Base-by-base conservation (phyloP, 495 filamentous ascomycete genomes). In the Aspergillus carlsbadensis region DNA sequence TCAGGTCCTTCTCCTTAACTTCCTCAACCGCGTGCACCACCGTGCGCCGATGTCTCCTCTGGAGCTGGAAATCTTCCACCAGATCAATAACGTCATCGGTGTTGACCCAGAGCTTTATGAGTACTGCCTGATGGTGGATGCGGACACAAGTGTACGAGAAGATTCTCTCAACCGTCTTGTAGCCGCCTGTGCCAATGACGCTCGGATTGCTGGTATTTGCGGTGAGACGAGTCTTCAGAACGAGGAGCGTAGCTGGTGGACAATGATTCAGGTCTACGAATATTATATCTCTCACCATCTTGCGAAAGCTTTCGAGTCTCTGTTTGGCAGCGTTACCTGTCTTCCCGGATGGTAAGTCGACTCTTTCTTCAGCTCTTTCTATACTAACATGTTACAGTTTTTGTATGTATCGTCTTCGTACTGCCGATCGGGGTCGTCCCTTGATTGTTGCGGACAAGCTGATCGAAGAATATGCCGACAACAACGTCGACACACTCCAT, bases 191-290 rank as follows among this genome's bases (percentile, higher is more conserved):
- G 88, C 89, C 49, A 91, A 96, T 65, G 90, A 98, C 71, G 87
- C 91, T 51, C 96, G 93, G 71, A 95, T 98, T 76, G 91, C 90
- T 37, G 94, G 94, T 62, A 96, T 98, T 56, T 98, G 94, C 73
- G 94, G 94, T 62, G 94, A 98, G 68, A 98, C 94, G 5, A 95
- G 89, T 78, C 79, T 98, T 56, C 88, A 96, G 70, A 98, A 98
- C 61, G 92, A 96, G 72, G 88, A 96, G 62, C 77, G 86, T 18
- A 92, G 85, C 61, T 98, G 92, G 91, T 95, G 91, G 90, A 98
- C 95, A 10, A 98, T 98, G 94, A 98, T 98, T 67, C 94, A 98
- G 71, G 94, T 97, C 54, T 97, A 97, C 73, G 92, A 97, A 71
- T 97, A 97, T 77, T 97, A 88, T 70, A 97, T 97, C 67, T 96